Evolutionary conservation across 2,329 filamentous ascomycete genomes (phyloP), one percentile per base, ranked within the genome.

Genomic region (Amesomyces nigricolor): DNA sequence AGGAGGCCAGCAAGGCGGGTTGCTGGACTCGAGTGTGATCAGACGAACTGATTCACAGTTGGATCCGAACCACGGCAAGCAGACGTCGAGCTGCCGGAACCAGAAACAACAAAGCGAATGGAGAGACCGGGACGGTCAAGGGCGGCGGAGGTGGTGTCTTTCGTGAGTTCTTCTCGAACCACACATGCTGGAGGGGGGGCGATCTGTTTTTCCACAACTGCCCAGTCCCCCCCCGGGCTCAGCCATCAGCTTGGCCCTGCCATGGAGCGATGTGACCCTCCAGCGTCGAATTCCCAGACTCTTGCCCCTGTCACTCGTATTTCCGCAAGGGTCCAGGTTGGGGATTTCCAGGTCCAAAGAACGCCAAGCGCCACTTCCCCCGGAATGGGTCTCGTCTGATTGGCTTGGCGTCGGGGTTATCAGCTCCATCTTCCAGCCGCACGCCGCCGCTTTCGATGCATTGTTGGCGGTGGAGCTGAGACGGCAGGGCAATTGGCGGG

Each of bases 211-310:
- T 47, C 47, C 39, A 49, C 45, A 4, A 30, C 35, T 10, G 6
- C 11, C n/a, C 22, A 6, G 22, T 26, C 22, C 22, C 22, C 22
- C 47, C 39, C 6, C 4, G 8, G 52, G 39, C 26, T 48, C 37
- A 40, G 43, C 42, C 16, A 5, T 19, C 19, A 16, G 29, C 37
- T 22, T 16, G 37, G 43, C 29, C 26, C 7, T 44, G 53, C 38
- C 54, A 56, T 52, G 47, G 48, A 30, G 45, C 51, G 51, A 58
- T 52, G 56, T 46, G 46, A 54, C 52, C 45, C 47, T 35, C 49
- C 29, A 17, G 26, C 11, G 22, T 32, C 17, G 11, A 2, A 26
- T 11, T 26, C 38, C 26, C 29, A 26, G 45, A 42, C 11, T 22
- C 32, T 35, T 39, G 17, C 16, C 49, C 51, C 47, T 54, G 47